Evolutionary conservation across 176 grass and related monocot genomes (phyloP).

Genomic region (Luzula sylvatica): DNA sequence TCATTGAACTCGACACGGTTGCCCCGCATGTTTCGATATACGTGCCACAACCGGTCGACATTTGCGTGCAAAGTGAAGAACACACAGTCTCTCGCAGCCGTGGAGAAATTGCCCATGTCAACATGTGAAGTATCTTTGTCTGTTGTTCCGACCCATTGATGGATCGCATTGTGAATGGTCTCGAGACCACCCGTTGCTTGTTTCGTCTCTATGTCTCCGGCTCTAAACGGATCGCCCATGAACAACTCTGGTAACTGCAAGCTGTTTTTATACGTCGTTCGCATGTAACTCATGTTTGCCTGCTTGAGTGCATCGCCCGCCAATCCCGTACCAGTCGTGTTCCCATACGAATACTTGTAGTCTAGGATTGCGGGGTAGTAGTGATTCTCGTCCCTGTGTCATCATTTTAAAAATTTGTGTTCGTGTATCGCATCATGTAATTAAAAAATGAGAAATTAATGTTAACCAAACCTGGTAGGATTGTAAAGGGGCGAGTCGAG

Average conservation of each 20-base stretch:
- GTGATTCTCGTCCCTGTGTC: slow-evolving; percentile 12
- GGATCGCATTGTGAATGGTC: slow-evolving; percentile 35
- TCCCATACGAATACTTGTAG: slow-evolving; percentile 1
- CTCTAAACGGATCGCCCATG: slow-evolving; percentile 25
- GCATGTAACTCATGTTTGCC: not conserved
- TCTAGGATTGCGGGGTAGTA: slow-evolving; percentile 3
- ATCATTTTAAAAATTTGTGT: not conserved
- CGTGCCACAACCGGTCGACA: slow-evolving; percentile 37
- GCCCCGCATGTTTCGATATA: slow-evolving; percentile 9
- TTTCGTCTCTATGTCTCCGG: slow-evolving; percentile 3
- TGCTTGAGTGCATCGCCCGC: not conserved
- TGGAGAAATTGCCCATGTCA: slow-evolving; percentile 43
- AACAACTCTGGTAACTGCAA: slow-evolving; percentile 23
- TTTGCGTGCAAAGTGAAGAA: slow-evolving; percentile 50
- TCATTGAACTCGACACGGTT: slow-evolving; percentile 23
- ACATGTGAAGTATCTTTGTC: not conserved
- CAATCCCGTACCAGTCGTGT: not conserved
- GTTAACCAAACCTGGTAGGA: slow-evolving; percentile 6
- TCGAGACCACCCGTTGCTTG: slow-evolving; percentile 7
- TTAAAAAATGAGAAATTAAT: slow-evolving; percentile 15
- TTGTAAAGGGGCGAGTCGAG: slow-evolving; percentile 31
- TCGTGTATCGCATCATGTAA: slow-evolving; percentile 6
- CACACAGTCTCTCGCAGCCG: slow-evolving; percentile 36
- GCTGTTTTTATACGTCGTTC: slow-evolving; percentile 25
- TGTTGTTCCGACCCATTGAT: slow-evolving; percentile 26